Conservation (phyloP, 108 stramenopile species). For the Parietichytrium sp. region DNA sequence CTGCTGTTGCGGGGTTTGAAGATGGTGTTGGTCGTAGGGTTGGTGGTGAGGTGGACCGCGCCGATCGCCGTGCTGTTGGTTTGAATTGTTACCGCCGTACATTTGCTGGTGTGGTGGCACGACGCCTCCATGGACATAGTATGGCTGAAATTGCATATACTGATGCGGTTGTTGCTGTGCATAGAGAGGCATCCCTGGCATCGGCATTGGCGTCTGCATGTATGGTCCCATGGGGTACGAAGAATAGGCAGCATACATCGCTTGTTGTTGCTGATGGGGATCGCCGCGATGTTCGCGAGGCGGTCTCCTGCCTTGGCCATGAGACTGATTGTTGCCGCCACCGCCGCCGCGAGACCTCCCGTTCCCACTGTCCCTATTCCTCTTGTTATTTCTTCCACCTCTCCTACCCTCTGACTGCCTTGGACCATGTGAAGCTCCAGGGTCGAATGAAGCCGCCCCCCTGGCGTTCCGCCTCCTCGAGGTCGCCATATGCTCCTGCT, state of each 20-base stretch:
- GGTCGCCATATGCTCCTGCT: neutral
- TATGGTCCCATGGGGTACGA: no score
- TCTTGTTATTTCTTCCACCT: neutral
- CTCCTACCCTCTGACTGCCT: neutral
- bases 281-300: neutral
- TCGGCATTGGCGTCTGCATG: no score
- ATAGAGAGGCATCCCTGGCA: no score
- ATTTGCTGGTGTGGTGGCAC: no score
- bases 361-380: neutral
- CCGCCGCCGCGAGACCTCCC: neutral
- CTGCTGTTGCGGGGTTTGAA: neutral
- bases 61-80: neutral
- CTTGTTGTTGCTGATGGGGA: no score
- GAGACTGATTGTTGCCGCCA: neutral
- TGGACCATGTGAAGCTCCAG: neutral
- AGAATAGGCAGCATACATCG: no score
- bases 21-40: neutral
- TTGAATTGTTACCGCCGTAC: neutral
- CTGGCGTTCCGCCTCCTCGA: neutral
- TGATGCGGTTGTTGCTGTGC: no score
- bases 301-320: neutral
- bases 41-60: neutral
- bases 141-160: no score
- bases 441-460: neutral
- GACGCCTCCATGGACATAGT: no score